Evolutionary conservation across 1,139 yeast species (phyloP).

Genomic region (Pichia sp.): DNA sequence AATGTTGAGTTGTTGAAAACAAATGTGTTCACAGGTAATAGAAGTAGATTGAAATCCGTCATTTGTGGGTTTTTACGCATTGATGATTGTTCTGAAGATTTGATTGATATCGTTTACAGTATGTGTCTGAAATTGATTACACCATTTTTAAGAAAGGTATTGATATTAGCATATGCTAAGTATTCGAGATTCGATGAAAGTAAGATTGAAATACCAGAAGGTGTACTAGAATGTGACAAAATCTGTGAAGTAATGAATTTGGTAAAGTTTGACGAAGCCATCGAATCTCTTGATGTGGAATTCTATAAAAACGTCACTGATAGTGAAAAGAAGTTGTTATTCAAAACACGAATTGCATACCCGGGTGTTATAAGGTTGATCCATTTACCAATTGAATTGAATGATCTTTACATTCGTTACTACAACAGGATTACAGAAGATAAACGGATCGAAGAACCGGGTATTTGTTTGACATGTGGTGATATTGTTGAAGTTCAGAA

Average conservation of each 20-base stretch:
- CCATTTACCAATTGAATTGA: slow-evolving; percentile 50
- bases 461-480: slow-evolving; percentile 85
- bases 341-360: slow-evolving; percentile 42
- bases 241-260: slow-evolving; percentile 54
- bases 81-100: background rate
- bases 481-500: slow-evolving; percentile 65
- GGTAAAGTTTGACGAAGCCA: slow-evolving; percentile 38
- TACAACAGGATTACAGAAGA: slow-evolving; percentile 45
- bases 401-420: slow-evolving; percentile 62
- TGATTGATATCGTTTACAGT: slow-evolving; percentile 43
- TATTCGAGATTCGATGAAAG: slow-evolving; percentile 54
- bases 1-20: slow-evolving; percentile 5
- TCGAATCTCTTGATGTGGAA: slow-evolving; percentile 17
- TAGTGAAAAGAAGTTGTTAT: slow-evolving; percentile 11
- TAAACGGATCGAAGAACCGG: slow-evolving; percentile 64
- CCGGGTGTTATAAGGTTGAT: slow-evolving; percentile 48
- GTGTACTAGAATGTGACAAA: slow-evolving; percentile 47
- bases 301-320: slow-evolving; percentile 13
- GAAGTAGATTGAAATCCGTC: slow-evolving; percentile 3
- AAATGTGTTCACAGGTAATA: slow-evolving; percentile 11
- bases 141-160: slow-evolving; percentile 67
- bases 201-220: slow-evolving; percentile 27
- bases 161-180: slow-evolving; percentile 56
- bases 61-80: slow-evolving; percentile 9
- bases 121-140: slow-evolving; percentile 57